Evolutionary conservation across 768 basidiomycete genomes (phyloP), one percentile per base, ranked within the genome.

Genomic region (Paxillus ammoniavirescens): DNA sequence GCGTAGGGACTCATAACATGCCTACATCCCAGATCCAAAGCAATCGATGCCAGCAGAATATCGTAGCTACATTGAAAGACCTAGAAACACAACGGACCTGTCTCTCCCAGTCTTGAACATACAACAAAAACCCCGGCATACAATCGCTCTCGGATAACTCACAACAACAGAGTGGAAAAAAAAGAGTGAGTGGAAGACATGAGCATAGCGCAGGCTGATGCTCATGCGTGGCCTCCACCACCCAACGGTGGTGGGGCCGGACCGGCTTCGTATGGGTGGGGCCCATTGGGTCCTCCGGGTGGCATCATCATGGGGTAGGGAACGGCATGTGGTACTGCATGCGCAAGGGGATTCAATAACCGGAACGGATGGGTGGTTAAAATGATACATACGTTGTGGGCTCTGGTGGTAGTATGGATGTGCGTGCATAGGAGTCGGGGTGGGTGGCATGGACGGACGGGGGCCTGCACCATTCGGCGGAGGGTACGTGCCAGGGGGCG

Each of bases 231-330:
- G 45, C 75, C 74, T 36, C 75, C 73, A 53, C 87, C 87, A 54
- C 87, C 86, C 90, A 91, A 89, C 47, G 76, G 84, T 49, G 87
- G 87, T 23, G 83, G 86, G 49, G 84, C 80, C 53, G 83, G 82
- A 15, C 79, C 81, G 55, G 78, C 82, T 43, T 92, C 89, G 70
- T 91, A 92, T 33, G 79, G 81, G 65, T 91, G 81, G 8, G 79
- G 86, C 38, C 81, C 81, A 42, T 75, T 79, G n/a, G 72, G 73
- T 53, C 77, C 81, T 47, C 86, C 84, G 13, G 86, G 86, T 51
- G 87, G 88, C 50, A 84, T 87, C 87, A 91, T 91, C 89, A 93
- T 93, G n/a, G 81, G 86, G 68, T 93, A 93, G 44, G 89, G 87
- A 59, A 89, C 83, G 33, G 91, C 89, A 62, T 92, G 91, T 71